Percentiles rank a stretch among this genome's conserved stretches.
Evolutionary conservation across 2,329 filamentous ascomycete genomes (phyloP).

Genomic region (Hypoxylon sp.): DNA sequence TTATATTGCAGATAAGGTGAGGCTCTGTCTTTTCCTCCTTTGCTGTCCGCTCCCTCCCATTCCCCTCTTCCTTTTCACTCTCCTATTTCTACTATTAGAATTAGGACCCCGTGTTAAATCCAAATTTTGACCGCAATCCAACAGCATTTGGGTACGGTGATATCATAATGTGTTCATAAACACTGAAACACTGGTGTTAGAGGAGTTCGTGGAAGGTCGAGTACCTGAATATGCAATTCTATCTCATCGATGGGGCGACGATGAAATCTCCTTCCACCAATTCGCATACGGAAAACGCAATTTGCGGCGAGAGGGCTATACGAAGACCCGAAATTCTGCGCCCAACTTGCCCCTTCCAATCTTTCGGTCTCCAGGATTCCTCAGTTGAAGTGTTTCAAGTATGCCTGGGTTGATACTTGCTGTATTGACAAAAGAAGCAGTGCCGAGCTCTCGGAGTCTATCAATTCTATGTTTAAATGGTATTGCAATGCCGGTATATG

Average conservation of each 20-base stretch:
- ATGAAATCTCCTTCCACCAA: not conserved
- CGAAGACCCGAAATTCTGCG: not conserved
- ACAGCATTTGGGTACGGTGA: not conserved
- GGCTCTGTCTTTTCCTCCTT: not conserved
- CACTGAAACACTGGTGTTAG: not conserved
- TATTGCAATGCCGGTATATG: not conserved
- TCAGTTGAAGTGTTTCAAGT: not conserved
- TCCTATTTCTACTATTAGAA: too few relatives aligned
- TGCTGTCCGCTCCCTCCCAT: not conserved
- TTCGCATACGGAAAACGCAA: not conserved
- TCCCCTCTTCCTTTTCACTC: not conserved
- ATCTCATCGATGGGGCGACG: constrained; percentile 4
- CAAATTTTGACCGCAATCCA: not conserved
- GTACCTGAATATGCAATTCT: constrained; percentile 3
- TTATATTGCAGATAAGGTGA: not conserved
- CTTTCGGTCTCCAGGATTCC: too few relatives aligned
- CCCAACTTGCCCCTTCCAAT: not conserved
- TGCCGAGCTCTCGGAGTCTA: constrained; percentile 3
- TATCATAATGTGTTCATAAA: constrained; percentile 4
- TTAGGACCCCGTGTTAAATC: not conserved
- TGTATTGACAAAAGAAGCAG: constrained; percentile 3
- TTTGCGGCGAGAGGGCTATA: not conserved
- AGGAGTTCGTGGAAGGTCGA: not conserved
- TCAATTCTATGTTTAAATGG: constrained; percentile 17
- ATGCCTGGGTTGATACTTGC: constrained; percentile 1